phyloP scores from a whole-genome alignment of 805 yeast species.

The Candida easanensis region DNA sequence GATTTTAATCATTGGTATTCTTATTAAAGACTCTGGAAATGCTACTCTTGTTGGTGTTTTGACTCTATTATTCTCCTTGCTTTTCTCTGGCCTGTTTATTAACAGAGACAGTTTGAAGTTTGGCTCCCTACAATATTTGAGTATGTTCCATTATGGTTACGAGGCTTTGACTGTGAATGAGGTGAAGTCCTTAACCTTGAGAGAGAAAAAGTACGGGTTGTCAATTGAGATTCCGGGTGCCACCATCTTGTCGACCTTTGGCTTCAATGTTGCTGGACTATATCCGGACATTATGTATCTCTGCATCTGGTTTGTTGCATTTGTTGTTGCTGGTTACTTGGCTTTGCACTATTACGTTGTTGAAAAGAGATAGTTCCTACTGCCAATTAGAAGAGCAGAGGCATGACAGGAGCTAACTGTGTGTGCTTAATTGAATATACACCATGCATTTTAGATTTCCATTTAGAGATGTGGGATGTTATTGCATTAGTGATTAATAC shows the following conservation, averaged over 20 bases:
- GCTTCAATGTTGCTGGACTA: conserved; percentile 80
- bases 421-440: too few relatives aligned
- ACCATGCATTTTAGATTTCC: too few relatives aligned
- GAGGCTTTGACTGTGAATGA: conserved; percentile 92
- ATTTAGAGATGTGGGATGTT: too few relatives aligned
- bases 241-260: conserved; percentile 91
- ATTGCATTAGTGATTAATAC: too few relatives aligned
- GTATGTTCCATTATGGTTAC: conserved; percentile 93
- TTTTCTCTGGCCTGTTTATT: conserved; percentile 92
- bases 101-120: conserved; percentile 69
- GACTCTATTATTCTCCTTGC: conserved; percentile 74
- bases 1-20: conserved; percentile 81
- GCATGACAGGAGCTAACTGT: too few relatives aligned
- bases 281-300: conserved; percentile 63
- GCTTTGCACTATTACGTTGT: conserved; percentile 71
- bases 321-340: conserved; percentile 67
- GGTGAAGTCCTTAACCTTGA: conserved; percentile 78
- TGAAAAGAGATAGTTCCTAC: conserved; percentile 49
- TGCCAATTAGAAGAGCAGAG: too few relatives aligned
- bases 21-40: conserved; percentile 85
- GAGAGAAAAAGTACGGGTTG: conserved; percentile 87
- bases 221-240: conserved; percentile 98
- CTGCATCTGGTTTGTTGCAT: conserved; percentile 51
- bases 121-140: conserved; percentile 75
- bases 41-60: conserved; percentile 88